Base-by-base conservation (phyloP, 306 rosid genomes). In the Comarum palustre region DNA sequence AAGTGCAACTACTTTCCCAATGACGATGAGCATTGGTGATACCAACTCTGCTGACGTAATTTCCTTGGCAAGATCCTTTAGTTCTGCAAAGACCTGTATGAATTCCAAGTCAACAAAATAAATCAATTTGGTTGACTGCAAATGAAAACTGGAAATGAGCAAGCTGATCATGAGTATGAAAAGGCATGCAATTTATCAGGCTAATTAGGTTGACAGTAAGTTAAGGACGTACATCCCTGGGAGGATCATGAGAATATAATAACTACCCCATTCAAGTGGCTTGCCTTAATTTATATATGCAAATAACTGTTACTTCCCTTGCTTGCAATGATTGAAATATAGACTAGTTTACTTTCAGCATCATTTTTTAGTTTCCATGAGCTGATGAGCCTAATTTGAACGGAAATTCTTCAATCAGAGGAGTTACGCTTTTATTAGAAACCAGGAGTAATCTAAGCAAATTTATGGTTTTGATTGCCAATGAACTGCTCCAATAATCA, bases 1-100 rank as follows among this genome's bases (percentile, higher is more conserved):
- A 73, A 90, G 88, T 31, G 89, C 90, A 55, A 91, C 99, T 46
- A 95, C 99, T 82, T 86, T 95, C 64, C 99, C 97, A 65, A 95
- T 86, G 20, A 95, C 79, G 64, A 95, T 88, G 57, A 95, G 86
- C 16, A 97, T 90, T 1, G 99, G 99, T 25, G 99, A 95, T 68
- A 78, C 83, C 69, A 95, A 80, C 58, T 78, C 87, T 46, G 83
- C 86, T 2, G 84, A 81, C 27, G 74, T 67, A 75, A 90, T 90
- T 75, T 84, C 79, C 78, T 84, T 79, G 17, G 92, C 83, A 74
- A 95, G 96, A 83, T 95, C 90, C 81, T 82, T 84, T 27, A 95
- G 84, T 72, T 84, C 87, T 27, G 93, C 89, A 86, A 91, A 95
- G 54, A 91, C 96, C 99, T 95, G 85, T 82, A 84, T 29, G 62